phyloP scores from a whole-genome alignment of 2,329 filamentous ascomycete genomes.

The Whalleya microplaca region DNA sequence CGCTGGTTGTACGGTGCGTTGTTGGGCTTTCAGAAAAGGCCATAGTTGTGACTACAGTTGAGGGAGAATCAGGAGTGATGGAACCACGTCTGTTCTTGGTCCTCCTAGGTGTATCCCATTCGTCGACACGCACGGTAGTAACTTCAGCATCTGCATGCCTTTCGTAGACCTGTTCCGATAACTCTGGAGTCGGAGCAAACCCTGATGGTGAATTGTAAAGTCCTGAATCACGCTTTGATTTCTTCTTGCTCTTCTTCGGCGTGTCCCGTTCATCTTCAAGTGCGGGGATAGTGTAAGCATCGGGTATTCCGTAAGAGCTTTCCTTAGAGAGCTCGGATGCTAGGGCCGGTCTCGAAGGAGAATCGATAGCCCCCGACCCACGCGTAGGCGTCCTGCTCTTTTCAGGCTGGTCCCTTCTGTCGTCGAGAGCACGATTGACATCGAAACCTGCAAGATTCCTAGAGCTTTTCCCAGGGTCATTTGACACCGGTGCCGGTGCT shows the following conservation, averaged over 20 bases:
- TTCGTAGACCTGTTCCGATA: conserved; percentile 15
- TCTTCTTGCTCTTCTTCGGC: conserved; percentile 50
- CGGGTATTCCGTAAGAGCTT: conserved; percentile 19
- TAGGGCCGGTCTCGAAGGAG: conserved; percentile 9
- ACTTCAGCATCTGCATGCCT: conserved; percentile 2
- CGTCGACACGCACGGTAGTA: conserved; percentile 21
- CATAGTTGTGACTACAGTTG: conserved; percentile 10
- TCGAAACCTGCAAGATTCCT: background rate
- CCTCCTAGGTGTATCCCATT: conserved; percentile 34
- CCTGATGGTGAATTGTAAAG: conserved; percentile 10
- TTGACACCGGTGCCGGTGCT: background rate
- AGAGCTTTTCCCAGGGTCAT: background rate
- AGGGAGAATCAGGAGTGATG: conserved; percentile 21
- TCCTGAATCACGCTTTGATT: conserved; percentile 42
- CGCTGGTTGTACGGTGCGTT: conserved; percentile 35
- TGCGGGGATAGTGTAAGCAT: conserved; percentile 11
- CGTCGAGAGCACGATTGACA: conserved; percentile 4
- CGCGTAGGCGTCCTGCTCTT: conserved; percentile 7
- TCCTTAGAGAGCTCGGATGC: conserved; percentile 26
- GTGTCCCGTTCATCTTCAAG: conserved; percentile 28
- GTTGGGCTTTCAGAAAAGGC: conserved; percentile 15
- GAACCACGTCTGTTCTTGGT: conserved; percentile 35
- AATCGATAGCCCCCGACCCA: conserved; percentile 6
- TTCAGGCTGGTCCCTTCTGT: conserved; percentile 6
- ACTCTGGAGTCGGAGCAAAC: conserved; percentile 13